Evolutionary conservation across 2,329 filamentous ascomycete species (phyloP).

Genomic region (Thielaviopsis euricoi): DNA sequence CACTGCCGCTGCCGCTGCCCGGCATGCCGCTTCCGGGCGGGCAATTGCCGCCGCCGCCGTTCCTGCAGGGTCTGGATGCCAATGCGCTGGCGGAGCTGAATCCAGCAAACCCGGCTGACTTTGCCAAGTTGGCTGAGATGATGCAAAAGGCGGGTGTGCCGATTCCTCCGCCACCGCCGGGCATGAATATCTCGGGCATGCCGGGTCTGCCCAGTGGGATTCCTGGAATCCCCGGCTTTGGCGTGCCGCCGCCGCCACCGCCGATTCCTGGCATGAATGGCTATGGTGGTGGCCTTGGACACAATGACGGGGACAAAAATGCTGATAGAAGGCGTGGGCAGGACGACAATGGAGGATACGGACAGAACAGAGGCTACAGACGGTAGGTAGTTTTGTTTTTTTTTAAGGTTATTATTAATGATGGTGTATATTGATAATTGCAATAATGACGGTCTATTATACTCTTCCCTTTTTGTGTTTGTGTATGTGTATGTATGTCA

Average conservation of each 20-base stretch:
- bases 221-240: conserved; percentile 13
- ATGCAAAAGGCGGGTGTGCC: conserved; percentile 49
- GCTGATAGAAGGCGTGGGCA: background rate
- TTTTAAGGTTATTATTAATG: background rate
- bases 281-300: conserved; percentile 1
- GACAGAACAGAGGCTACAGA: background rate
- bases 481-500: too few species aligned
- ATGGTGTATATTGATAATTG: background rate
- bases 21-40: too few species aligned
- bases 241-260: conserved; percentile 24
- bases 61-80: conserved; percentile 32
- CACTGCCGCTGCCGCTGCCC: too few species aligned
- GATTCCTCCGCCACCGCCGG: conserved; percentile 39
- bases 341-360: background rate
- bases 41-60: conserved; percentile 31
- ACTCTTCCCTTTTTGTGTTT: too few species aligned
- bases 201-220: conserved; percentile 17
- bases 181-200: conserved; percentile 24
- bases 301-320: background rate
- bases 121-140: conserved; percentile 44
- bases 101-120: conserved; percentile 41
- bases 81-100: conserved; percentile 38
- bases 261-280: conserved; percentile 16
- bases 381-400: too few species aligned
- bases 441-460: too few species aligned